Evolutionary conservation across 176 grass and related monocot genomes (phyloP).

Genomic region (bread wheat (Triticum aestivum)): IWGSC_CS_RefSeq_v2.1 NC_057800.1:31386757-31387256

Average conservation of each 20-base stretch:
- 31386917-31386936: not conserved
- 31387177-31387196: slow-evolving; percentile 38
- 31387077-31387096: not conserved
- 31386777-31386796: slow-evolving; percentile 79
- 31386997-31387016: not conserved
- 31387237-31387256: slow-evolving; percentile 90
- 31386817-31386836: slow-evolving; percentile 52
- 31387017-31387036: not conserved
- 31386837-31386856: not conserved
- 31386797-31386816: slow-evolving; percentile 97
- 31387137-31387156: not conserved
- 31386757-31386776: slow-evolving; percentile 88
- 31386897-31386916: not conserved
- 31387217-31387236: slow-evolving; percentile 96
- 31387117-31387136: not conserved
- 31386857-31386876: not conserved
- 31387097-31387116: not conserved
- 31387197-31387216: slow-evolving; percentile 87
- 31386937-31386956: not conserved
- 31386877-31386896: not conserved
- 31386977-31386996: not conserved
- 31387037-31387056: not conserved
- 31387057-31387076: not conserved
- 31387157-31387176: not conserved
- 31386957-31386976: not conserved